Conservation (phyloP, 352 stramenopile genomes). For the Globisporangium emineosum region DNA sequence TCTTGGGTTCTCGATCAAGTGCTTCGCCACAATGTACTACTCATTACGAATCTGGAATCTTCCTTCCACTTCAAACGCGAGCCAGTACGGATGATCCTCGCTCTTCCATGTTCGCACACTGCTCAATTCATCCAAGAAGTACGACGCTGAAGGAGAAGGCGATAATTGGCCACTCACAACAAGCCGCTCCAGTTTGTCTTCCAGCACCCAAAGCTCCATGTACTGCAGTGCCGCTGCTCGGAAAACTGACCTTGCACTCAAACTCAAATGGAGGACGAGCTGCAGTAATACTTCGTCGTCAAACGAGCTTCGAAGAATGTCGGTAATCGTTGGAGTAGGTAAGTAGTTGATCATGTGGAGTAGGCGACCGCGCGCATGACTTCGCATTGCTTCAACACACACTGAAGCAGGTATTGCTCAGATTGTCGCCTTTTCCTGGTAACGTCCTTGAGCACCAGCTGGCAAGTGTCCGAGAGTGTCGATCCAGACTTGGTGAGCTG, state of each 20-base stretch:
- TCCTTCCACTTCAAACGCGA: conserved; percentile 87
- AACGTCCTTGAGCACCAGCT: background rate
- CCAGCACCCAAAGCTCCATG: conserved; percentile 66
- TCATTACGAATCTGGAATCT: conserved; percentile 77
- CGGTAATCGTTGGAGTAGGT: conserved; percentile 25
- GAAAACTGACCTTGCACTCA: conserved; percentile 19
- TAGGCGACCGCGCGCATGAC: conserved; percentile 14
- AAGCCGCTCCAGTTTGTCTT: conserved; percentile 69
- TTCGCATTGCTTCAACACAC: background rate
- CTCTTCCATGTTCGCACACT: conserved; percentile 49
- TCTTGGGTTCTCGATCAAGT: conserved; percentile 64
- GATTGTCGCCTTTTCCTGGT: background rate
- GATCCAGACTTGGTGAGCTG: conserved; percentile 10
- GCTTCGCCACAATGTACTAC: conserved; percentile 69
- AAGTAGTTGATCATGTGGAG: conserved; percentile 25
- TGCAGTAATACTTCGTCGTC: background rate
- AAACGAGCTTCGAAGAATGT: conserved; percentile 35
- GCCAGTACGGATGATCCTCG: conserved; percentile 64
- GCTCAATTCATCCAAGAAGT: conserved; percentile 52
- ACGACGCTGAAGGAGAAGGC: background rate
- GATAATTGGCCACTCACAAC: background rate
- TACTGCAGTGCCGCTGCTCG: conserved; percentile 23
- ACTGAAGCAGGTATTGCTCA: background rate
- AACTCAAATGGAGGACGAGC: background rate
- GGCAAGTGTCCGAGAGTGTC: background rate